Evolutionary conservation across 352 stramenopile species (phyloP).

Genomic region (Phytophthora agathidicida): DNA sequence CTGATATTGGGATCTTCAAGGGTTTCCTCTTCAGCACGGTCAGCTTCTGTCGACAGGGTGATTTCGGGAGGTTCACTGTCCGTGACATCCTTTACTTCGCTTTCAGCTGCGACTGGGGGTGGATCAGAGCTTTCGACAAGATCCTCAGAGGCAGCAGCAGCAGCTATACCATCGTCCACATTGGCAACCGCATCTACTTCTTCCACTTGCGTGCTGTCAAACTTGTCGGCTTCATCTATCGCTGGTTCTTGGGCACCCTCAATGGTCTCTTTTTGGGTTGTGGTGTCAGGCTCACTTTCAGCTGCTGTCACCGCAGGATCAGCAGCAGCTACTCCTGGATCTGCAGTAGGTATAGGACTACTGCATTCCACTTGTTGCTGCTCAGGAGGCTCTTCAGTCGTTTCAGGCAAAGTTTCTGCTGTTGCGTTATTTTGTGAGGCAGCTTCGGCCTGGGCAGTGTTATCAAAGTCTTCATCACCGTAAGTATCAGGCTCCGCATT

Average conservation of each 20-base stretch:
- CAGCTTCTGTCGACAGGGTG: not conserved
- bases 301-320: not conserved
- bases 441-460: not conserved
- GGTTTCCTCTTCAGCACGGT: conserved; percentile 1
- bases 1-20: not conserved
- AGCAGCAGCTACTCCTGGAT: not conserved
- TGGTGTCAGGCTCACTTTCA: not conserved
- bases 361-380: conserved; percentile 4
- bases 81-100: not conserved
- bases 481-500: not conserved
- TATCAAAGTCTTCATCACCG: conserved; percentile 13
- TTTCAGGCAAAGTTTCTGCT: conserved; percentile 1
- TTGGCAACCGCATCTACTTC: not conserved
- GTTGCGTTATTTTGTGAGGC: not conserved
- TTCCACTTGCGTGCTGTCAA: conserved; percentile 1
- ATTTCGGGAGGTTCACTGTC: conserved; percentile 7
- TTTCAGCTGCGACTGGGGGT: not conserved
- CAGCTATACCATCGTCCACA: not conserved
- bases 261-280: not conserved
- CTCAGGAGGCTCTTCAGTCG: not conserved
- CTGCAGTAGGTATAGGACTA: not conserved
- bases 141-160: not conserved
- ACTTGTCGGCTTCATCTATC: not conserved
- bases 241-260: conserved; percentile 1
- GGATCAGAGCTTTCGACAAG: not conserved